Evolutionary conservation across 2,329 filamentous ascomycete genomes (phyloP), one percentile per base, ranked within the genome.

Genomic region (Tolypocladium amazonense): DNA sequence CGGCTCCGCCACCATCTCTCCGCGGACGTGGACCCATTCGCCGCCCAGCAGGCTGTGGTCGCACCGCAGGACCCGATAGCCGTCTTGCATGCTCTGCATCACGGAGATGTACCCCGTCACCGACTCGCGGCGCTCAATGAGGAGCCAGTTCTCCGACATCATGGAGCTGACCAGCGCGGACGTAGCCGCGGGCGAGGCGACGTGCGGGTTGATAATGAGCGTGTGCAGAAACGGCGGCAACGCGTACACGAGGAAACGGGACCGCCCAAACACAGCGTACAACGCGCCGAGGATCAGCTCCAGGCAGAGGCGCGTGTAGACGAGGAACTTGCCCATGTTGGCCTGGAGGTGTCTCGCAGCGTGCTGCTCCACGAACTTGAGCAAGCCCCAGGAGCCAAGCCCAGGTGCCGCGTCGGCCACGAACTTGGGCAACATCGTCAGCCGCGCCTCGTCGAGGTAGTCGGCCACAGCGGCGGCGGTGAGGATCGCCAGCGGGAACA

Each of bases 31-130:
- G 15, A 88, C 81, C 93, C 93, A 99, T 73, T 97, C 89, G 41
- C 94, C 94, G 47, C 94, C 94, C 1, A 99, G 81, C 38, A 99
- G 80, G 68, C 92, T 96, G 72, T 99, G 94, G 68, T 97, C 94
- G 71, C 92, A 97, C 62, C 94, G 85, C 80, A 99, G 84, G 20
- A 92, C 85, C 1, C 92, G 84, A 73, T 90, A 97, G 1, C 86
- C 83, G 45, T 84, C 79, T 6, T 86, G 75, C 9, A 80, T 70
- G 70, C 86, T 94, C 65, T 99, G 90, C 33, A 97, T 71, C 1
- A 99, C 90, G 0, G 93, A 96, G 52, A 99, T 80, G 69, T 99
- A 97, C 8, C 94, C 94, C 0, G 94, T 97, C 56, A 88, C 74
- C 0, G 92, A 96, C 73, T 97, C 94, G 64, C 84, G 81, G 14